Conservation (phyloP, 192 early-diverging fungal genomes). For the Coemansia sp. region DNA sequence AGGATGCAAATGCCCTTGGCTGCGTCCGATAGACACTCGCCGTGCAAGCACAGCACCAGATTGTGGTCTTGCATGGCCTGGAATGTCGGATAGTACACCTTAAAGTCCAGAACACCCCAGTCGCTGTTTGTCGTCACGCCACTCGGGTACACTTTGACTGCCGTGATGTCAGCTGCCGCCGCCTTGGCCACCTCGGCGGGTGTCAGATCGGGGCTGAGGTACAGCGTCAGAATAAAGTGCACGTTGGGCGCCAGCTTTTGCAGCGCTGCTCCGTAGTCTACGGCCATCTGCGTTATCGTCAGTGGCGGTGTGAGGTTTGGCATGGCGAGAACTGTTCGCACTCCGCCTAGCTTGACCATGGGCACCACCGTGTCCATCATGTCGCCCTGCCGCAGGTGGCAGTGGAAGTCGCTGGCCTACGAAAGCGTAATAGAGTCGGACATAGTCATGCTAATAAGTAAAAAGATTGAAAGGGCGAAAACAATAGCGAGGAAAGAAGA, state of each 20-base stretch:
- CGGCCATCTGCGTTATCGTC: slow-evolving; percentile 78
- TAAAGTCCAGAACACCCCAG: slow-evolving; percentile 73
- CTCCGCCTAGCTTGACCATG: slow-evolving; percentile 71
- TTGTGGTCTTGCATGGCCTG: slow-evolving; percentile 90
- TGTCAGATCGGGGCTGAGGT: slow-evolving; percentile 82
- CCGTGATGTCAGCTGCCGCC: slow-evolving; percentile 75
- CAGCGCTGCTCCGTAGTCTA: slow-evolving; percentile 78
- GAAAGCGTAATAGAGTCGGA: slow-evolving; percentile 59
- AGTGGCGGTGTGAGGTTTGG: slow-evolving; percentile 94
- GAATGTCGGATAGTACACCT: slow-evolving; percentile 88
- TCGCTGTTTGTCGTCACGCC: slow-evolving; percentile 98
- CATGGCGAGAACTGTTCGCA: slow-evolving; percentile 89
- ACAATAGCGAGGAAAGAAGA: background rate
- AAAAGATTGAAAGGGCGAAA: background rate
- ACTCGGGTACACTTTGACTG: slow-evolving; percentile 90
- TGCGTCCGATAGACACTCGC: slow-evolving; percentile 86
- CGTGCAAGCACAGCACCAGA: slow-evolving; percentile 94
- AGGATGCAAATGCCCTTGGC: slow-evolving; percentile 86
- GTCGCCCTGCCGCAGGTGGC: slow-evolving; percentile 87
- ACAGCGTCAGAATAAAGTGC: slow-evolving; percentile 91
- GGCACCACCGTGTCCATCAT: slow-evolving; percentile 92
- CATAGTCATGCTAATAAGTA: background rate
- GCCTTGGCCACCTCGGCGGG: slow-evolving; percentile 87
- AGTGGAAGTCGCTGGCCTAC: slow-evolving; percentile 86
- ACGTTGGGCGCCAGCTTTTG: slow-evolving; percentile 79